Evolutionary conservation across 495 filamentous ascomycete genomes (phyloP).

Genomic region (Letharia columbiana): DNA sequence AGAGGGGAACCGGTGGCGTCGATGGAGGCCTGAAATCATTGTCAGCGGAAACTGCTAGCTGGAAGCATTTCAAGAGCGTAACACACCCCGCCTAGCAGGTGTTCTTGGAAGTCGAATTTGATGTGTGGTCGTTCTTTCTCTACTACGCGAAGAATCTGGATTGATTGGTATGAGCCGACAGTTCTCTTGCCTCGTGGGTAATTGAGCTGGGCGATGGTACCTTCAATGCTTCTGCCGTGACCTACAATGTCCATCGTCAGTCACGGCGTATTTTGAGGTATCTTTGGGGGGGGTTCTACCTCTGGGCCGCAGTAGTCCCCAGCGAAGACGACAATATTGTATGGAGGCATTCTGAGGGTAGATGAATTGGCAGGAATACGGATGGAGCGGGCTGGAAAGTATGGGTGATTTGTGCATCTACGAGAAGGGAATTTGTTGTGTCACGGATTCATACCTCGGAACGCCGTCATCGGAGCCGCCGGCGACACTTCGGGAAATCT

Average conservation of each 20-base stretch:
- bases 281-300: constrained; percentile 39
- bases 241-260: constrained; percentile 25
- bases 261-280: neutral
- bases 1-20: constrained; percentile 69
- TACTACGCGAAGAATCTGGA: constrained; percentile 64
- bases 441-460: neutral
- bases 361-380: neutral
- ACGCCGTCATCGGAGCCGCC: neutral
- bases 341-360: constrained; percentile 36
- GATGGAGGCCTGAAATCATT: constrained; percentile 63
- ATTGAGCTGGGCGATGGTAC: constrained; percentile 33
- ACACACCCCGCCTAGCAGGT: constrained; percentile 88
- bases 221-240: constrained; percentile 75
- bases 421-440: neutral
- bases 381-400: neutral
- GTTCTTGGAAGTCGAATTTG: constrained; percentile 85
- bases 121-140: constrained; percentile 58
- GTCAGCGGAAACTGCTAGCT: neutral
- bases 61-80: neutral
- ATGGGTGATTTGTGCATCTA: neutral
- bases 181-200: neutral
- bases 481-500: neutral
- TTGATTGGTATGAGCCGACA: constrained; percentile 3
- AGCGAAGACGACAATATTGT: constrained; percentile 59
- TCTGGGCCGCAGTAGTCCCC: constrained; percentile 96